phyloP scores from a whole-genome alignment of 805 yeast species.

The Candida morakotiae region DNA sequence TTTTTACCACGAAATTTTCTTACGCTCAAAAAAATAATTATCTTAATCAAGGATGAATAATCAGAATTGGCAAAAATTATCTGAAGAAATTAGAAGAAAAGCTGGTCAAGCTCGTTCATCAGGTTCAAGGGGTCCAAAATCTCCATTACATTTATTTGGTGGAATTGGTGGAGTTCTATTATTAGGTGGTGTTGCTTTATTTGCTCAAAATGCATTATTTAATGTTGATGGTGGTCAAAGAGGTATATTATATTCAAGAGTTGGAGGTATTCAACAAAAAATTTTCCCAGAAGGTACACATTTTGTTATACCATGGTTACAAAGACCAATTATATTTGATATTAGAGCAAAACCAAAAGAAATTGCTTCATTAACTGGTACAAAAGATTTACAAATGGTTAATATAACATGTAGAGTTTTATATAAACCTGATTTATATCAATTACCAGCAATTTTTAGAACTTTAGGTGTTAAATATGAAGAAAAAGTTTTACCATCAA shows the following conservation, averaged over 20 bases:
- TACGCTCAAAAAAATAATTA: too few species aligned
- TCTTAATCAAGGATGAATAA: too few species aligned
- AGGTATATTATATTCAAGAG: slow-evolving; percentile 88
- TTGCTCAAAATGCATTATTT: slow-evolving; percentile 43
- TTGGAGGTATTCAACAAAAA: slow-evolving; percentile 76
- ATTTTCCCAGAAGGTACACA: slow-evolving; percentile 95
- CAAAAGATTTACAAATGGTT: slow-evolving; percentile 98
- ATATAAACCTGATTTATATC: slow-evolving; percentile 76
- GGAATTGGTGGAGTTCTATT: slow-evolving; percentile 39
- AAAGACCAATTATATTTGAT: slow-evolving; percentile 87
- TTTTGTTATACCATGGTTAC: slow-evolving; percentile 89
- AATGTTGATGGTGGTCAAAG: slow-evolving; percentile 98
- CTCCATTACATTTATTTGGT: slow-evolving; percentile 36
- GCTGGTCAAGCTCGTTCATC: slow-evolving; percentile 24
- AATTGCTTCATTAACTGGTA: slow-evolving; percentile 93
- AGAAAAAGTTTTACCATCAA: slow-evolving; percentile 95
- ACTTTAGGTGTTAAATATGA: slow-evolving; percentile 94
- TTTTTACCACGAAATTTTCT: too few species aligned
- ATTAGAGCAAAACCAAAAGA: slow-evolving; percentile 97
- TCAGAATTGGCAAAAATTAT: slow-evolving; percentile 38
- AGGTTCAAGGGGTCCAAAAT: slow-evolving; percentile 18
- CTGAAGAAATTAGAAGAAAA: slow-evolving; percentile 40
- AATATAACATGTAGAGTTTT: slow-evolving; percentile 98
- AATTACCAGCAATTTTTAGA: slow-evolving; percentile 82
- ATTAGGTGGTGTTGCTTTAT: slow-evolving; percentile 36